Base-by-base conservation (phyloP, 1,284 basidiomycete genomes). In the Coniferiporia sulphurascens region DNA sequence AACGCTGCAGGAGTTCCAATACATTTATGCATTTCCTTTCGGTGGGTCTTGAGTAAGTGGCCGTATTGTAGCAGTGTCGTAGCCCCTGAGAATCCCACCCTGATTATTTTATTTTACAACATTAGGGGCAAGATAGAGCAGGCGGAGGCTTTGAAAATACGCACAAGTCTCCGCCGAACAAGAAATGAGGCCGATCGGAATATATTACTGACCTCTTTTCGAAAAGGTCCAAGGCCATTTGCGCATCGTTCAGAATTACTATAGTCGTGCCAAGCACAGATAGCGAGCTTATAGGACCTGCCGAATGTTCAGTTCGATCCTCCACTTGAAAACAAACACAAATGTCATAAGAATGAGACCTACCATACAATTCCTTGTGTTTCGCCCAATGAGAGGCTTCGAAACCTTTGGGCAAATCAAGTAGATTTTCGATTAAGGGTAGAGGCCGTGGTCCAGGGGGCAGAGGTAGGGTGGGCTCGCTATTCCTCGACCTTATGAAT, bases 191-290 rank as follows among this genome's bases (percentile, higher is more conserved):
- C 38, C 79, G 72, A 69, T 80, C 78, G 36, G 79, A 80, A 65
- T 80, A 80, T 48, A 78, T 76, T 6, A 74, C 67, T 59, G 78
- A 75, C 55, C 75, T 71, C 65, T 74, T 79, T 51, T 80, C 79
- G 34, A 81, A 66, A 22, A 81, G 69, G 61, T 81, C 78, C 36
- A 72, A 70, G 38, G 74, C 73, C 19, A 71, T 71, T 60, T 76
- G 68, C 55, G 75, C 62, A 63, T 71, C 70, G 67, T 74, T 77
- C 51, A 81, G 63, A 56, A 81, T 70, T 48, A 81, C 62, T 65
- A 79, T 71, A 0, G 75, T 70, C 60, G 76, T 72, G 22, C 73
- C 71, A 53, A 80, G 70, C 38, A 78, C 65, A 32, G 68, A 69
- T 46, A 78, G 60, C 63, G 76, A 72, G 35, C 58, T 59, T n/a